Conservation (phyloP, 169 alveolate species). For the Cryptosporidium ubiquitum region DNA sequence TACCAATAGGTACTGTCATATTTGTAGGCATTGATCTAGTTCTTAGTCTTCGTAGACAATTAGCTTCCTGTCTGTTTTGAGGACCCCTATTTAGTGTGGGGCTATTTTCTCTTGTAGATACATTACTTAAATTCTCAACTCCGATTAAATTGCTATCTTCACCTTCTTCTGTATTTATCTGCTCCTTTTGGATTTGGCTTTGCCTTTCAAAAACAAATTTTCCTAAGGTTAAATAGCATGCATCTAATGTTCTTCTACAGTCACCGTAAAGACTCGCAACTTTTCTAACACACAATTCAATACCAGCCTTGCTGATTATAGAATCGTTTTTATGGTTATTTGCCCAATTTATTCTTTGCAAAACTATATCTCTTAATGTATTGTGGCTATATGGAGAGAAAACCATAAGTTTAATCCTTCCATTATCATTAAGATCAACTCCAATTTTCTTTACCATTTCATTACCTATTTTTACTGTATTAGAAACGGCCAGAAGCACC, state of each 20-base stretch:
- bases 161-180: not conserved
- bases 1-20: conserved; percentile 15
- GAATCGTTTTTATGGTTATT: not conserved
- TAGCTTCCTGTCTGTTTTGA: not conserved
- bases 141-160: not conserved
- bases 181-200: not conserved
- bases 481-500: conserved; percentile 12
- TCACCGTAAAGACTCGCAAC: conserved; percentile 67
- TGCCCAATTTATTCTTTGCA: not conserved
- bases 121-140: not conserved
- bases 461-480: conserved; percentile 46
- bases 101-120: conserved; percentile 48
- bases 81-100: conserved; percentile 14
- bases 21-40: conserved; percentile 56
- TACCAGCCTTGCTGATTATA: conserved; percentile 27
- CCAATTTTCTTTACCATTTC: conserved; percentile 17
- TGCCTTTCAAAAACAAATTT: conserved; percentile 27
- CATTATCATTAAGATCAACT: not conserved
- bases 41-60: not conserved
- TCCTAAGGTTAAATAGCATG: conserved; percentile 34
- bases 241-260: conserved; percentile 72
- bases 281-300: conserved; percentile 68
- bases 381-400: conserved; percentile 55
- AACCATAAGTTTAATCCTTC: conserved; percentile 43
- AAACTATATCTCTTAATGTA: conserved; percentile 43